Conservation (phyloP, 495 filamentous ascomycete species). For the Penicillium silybi region DNA sequence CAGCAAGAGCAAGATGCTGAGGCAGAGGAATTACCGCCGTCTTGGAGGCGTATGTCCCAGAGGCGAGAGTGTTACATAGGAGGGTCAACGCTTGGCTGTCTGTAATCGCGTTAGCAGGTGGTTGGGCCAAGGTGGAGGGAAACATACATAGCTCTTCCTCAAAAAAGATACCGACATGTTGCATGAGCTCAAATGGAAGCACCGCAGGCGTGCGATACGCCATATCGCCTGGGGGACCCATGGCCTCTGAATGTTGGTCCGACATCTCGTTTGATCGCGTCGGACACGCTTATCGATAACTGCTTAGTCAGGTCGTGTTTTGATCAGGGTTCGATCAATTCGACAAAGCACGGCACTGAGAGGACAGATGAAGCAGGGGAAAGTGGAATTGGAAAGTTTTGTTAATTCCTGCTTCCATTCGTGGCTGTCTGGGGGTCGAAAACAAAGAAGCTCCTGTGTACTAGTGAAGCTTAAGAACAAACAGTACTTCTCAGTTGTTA, state of each 20-base stretch:
- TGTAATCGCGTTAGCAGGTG: constrained; percentile 27
- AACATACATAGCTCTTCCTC: constrained; percentile 69
- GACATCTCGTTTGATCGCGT: constrained; percentile 10
- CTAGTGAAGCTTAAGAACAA: too few relatives aligned
- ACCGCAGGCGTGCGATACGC: constrained; percentile 48
- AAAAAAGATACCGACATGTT: constrained; percentile 67
- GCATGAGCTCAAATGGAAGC: constrained; percentile 58
- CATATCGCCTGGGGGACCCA: constrained; percentile 17
- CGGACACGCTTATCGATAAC: constrained; percentile 30
- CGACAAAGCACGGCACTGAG: neutral
- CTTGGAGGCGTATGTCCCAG: constrained; percentile 44
- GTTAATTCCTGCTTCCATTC: neutral
- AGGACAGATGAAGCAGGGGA: neutral
- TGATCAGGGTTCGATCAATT: neutral
- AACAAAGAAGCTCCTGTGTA: neutral
- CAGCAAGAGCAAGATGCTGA: constrained; percentile 62
- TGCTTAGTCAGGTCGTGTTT: constrained; percentile 1
- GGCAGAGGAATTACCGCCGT: constrained; percentile 48
- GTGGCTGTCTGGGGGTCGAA: neutral
- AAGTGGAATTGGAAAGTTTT: neutral
- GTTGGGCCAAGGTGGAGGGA: neutral
- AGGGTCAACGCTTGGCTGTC: constrained; percentile 67
- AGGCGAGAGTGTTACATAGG: constrained; percentile 59
- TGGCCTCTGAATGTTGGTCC: constrained; percentile 9
- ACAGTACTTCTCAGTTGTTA: too few relatives aligned